Conservation (phyloP, 176 grass and related monocot genomes). For the Ensete ventricosum region DNA sequence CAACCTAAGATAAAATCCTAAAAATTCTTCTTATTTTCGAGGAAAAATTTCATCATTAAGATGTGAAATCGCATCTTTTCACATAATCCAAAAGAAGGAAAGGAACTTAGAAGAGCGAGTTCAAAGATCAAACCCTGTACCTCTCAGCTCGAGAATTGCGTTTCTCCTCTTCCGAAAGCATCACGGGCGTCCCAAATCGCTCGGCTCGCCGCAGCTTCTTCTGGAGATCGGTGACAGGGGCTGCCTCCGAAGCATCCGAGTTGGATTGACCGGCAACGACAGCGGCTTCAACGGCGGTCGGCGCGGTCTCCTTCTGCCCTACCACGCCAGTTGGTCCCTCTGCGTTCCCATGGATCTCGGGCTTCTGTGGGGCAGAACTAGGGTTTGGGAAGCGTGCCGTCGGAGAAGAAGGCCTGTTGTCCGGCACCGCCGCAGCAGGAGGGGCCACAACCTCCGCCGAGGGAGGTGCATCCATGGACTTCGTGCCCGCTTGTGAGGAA, state of each 20-base stretch:
- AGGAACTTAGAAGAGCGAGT: background rate
- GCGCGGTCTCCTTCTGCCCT: too few species aligned
- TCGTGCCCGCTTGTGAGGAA: background rate
- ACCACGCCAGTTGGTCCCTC: too few species aligned
- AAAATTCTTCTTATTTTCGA: too few species aligned
- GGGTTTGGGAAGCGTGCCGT: constrained; percentile 26
- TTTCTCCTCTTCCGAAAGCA: background rate
- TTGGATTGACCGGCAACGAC: background rate
- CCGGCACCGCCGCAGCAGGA: background rate
- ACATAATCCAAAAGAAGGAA: too few species aligned
- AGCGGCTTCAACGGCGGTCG: too few species aligned
- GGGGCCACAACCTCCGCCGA: too few species aligned
- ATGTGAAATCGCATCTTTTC: too few species aligned
- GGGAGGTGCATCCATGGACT: constrained; percentile 22
- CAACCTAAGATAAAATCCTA: too few species aligned
- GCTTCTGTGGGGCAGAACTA: background rate
- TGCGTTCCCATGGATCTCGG: background rate
- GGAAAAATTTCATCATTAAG: too few species aligned
- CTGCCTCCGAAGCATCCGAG: background rate
- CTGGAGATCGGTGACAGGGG: background rate
- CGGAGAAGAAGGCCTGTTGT: constrained; percentile 10
- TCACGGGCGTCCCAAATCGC: background rate
- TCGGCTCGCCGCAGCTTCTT: constrained; percentile 1
- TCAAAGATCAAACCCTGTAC: background rate
- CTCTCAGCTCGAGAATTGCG: background rate